Conservation (phyloP, 352 stramenopile species). For the Globisporangium ultimum region DNA sequence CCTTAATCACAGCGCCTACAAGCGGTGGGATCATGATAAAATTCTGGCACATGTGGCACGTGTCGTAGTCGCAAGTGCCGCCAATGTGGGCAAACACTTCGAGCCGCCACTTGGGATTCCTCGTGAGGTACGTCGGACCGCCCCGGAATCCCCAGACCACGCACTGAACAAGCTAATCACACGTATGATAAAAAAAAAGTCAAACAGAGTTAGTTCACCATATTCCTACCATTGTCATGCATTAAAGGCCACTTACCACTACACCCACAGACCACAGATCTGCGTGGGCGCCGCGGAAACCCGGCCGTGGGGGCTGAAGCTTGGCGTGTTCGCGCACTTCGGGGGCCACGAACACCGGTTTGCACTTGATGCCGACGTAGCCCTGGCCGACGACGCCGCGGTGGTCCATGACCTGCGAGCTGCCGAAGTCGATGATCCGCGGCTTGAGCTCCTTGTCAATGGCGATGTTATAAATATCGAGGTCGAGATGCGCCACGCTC, state of each 20-base stretch:
- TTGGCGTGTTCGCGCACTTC: slow-evolving; percentile 67
- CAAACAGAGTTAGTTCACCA: slow-evolving; percentile 1
- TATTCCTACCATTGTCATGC: not conserved
- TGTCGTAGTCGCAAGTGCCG: slow-evolving; percentile 41
- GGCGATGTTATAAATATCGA: slow-evolving; percentile 86
- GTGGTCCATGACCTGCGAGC: slow-evolving; percentile 75
- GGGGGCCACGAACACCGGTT: slow-evolving; percentile 70
- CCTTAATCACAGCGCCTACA: slow-evolving; percentile 73
- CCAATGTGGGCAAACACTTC: slow-evolving; percentile 81
- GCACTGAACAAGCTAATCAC: slow-evolving; percentile 66
- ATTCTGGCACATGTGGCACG: slow-evolving; percentile 72
- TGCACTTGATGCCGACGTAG: slow-evolving; percentile 80
- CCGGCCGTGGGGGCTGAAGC: slow-evolving; percentile 47
- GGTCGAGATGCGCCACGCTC: slow-evolving; percentile 71
- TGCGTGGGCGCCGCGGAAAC: slow-evolving; percentile 67
- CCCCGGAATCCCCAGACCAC: slow-evolving; percentile 78
- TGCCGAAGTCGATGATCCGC: slow-evolving; percentile 81
- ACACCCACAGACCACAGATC: slow-evolving; percentile 82
- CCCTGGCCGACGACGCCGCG: slow-evolving; percentile 49
- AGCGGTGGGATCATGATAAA: slow-evolving; percentile 78
- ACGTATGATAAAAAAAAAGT: slow-evolving; percentile 9
- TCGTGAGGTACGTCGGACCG: slow-evolving; percentile 55
- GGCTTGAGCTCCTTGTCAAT: slow-evolving; percentile 50
- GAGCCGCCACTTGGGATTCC: slow-evolving; percentile 60
- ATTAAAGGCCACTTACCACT: slow-evolving; percentile 46